Evolutionary conservation across 805 yeast genomes (phyloP).

Genomic region (Ogataea dorogensis): DNA sequence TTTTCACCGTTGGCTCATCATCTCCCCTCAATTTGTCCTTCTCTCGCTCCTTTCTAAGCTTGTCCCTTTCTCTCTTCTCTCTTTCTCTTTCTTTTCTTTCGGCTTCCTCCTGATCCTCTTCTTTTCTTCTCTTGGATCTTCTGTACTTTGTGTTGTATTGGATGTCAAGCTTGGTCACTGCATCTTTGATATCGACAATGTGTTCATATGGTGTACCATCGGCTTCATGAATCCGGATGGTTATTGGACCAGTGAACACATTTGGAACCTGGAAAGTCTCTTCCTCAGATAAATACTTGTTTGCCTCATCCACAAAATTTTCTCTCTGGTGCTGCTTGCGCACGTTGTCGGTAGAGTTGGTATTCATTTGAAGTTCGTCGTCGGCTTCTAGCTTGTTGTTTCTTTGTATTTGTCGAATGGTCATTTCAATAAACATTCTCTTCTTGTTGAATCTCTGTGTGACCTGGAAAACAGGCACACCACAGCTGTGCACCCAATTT

Average conservation of each 20-base stretch:
- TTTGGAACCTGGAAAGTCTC: conserved; percentile 43
- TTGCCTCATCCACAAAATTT: conserved; percentile 47
- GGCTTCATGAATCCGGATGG: conserved; percentile 94
- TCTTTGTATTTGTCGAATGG: conserved; percentile 83
- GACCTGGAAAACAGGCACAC: conserved; percentile 84
- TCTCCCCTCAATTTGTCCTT: conserved; percentile 21
- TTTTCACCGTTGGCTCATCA: conserved; percentile 36
- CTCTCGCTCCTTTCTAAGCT: conserved; percentile 31
- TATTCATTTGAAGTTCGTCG: conserved; percentile 18
- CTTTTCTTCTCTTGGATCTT: conserved; percentile 65
- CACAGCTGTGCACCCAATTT: conserved; percentile 90
- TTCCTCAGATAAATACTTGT: conserved; percentile 39
- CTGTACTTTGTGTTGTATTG: conserved; percentile 94
- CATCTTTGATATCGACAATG: conserved; percentile 86
- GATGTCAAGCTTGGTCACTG: conserved; percentile 82
- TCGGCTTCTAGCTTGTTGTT: conserved; percentile 37
- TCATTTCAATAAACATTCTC: conserved; percentile 91
- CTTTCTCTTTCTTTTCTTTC: conserved; percentile 18
- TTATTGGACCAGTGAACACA: conserved; percentile 92
- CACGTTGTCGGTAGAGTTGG: conserved; percentile 12
- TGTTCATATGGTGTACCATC: conserved; percentile 99
- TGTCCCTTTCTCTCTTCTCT: conserved; percentile 49
- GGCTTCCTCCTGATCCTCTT: conserved; percentile 41
- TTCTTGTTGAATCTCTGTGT: conserved; percentile 93
- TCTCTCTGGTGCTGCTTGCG: conserved; percentile 29